Evolutionary conservation across 768 basidiomycete species (phyloP).

Genomic region (Postia placenta): DNA sequence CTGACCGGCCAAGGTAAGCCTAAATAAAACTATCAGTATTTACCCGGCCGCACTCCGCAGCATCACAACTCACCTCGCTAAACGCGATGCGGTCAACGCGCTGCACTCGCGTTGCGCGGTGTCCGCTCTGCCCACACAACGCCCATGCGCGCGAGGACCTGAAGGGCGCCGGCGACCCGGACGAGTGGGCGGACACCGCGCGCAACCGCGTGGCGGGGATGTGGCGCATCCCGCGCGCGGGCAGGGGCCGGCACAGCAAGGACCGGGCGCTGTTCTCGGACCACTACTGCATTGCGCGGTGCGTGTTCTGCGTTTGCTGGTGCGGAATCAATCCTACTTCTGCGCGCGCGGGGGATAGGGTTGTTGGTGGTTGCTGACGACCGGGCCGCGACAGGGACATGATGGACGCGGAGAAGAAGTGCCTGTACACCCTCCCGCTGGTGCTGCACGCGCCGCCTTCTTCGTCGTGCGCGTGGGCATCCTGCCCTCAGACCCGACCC

Average conservation of each 20-base stretch:
- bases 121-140: too few species aligned
- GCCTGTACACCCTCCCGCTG: constrained; percentile 68
- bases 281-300: constrained; percentile 73
- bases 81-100: too few species aligned
- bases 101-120: too few species aligned
- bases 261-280: constrained; percentile 71
- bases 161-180: constrained; percentile 27
- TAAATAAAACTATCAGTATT: too few species aligned
- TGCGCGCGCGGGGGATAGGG: too few species aligned
- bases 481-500: constrained; percentile 63
- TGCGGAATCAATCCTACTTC: too few species aligned
- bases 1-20: too few species aligned
- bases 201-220: constrained; percentile 21
- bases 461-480: constrained; percentile 83
- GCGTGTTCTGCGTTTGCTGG: too few species aligned
- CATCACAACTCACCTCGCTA: too few species aligned
- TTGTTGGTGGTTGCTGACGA: background rate
- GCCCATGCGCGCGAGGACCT: too few species aligned
- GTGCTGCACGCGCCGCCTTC: constrained; percentile 65
- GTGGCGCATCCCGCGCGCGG: constrained; percentile 22
- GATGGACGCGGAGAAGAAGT: constrained; percentile 56
- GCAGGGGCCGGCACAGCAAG: constrained; percentile 24
- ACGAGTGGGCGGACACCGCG: constrained; percentile 35
- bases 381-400: constrained; percentile 35
- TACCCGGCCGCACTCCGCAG: too few species aligned